Evolutionary conservation across 768 basidiomycete genomes (phyloP).

Genomic region (Lactarius sanguifluus): DNA sequence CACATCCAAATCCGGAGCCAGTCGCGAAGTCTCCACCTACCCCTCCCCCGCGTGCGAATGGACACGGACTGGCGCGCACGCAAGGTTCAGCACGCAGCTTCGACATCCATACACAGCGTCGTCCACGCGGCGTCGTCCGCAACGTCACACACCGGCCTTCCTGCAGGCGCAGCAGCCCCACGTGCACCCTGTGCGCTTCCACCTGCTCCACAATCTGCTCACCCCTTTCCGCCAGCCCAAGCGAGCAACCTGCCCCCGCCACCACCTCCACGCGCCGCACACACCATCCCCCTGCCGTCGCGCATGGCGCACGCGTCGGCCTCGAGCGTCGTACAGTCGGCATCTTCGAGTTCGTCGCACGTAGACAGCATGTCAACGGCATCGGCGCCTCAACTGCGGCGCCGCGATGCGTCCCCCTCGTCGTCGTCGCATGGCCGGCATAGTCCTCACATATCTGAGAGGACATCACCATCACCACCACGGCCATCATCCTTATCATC

Average conservation of each 20-base stretch:
- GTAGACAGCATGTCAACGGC: slow-evolving; percentile 18
- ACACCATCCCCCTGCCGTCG: background rate
- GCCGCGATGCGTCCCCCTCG: slow-evolving; percentile 22
- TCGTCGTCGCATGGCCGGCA: slow-evolving; percentile 15
- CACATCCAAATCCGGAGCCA: slow-evolving; percentile 14
- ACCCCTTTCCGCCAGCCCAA: background rate
- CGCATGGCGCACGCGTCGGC: background rate
- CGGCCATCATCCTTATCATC: slow-evolving; percentile 30
- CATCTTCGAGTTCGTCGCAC: slow-evolving; percentile 21
- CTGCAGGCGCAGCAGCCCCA: slow-evolving; percentile 15
- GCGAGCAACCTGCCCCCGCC: slow-evolving; percentile 1
- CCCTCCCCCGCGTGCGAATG: slow-evolving; percentile 11
- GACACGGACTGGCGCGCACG: background rate
- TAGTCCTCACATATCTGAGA: slow-evolving; percentile 9
- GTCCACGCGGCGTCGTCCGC: background rate
- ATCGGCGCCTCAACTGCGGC: slow-evolving; percentile 14
- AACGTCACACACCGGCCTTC: background rate
- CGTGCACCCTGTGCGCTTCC: background rate
- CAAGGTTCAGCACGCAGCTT: slow-evolving; percentile 2
- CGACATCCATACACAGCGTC: background rate
- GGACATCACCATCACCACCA: slow-evolving; percentile 11
- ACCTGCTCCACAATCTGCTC: background rate
- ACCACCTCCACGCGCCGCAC: slow-evolving; percentile 10
- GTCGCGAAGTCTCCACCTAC: slow-evolving; percentile 6
- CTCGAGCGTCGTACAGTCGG: slow-evolving; percentile 9